Percentiles rank a stretch among this genome's conserved stretches.
These are phyloP conservation scores for Cicer pinnatifidum DNA, from an alignment of 306 rosid genomes.

Conservation along the genomic window DNA sequence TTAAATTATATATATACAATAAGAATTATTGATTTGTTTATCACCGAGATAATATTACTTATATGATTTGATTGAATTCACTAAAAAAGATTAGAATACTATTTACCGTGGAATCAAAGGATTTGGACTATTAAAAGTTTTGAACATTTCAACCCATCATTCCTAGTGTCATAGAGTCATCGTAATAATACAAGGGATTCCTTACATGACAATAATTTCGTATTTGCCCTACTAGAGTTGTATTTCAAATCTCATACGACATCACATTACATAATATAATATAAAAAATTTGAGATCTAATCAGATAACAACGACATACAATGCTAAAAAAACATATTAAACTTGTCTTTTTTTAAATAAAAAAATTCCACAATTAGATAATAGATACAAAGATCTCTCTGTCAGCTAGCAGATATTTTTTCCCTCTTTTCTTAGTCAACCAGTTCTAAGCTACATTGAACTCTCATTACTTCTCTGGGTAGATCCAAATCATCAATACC, in stretches of 20 bases:
- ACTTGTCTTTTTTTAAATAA: neutral
- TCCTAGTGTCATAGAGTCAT: no score
- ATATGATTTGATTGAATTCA: no score
- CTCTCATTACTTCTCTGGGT: conserved; percentile 35
- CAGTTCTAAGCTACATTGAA: neutral
- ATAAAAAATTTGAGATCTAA: conserved; percentile 3
- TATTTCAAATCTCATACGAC: neutral
- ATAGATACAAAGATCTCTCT: conserved; percentile 33
- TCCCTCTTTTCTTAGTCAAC: conserved; percentile 29
- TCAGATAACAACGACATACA: conserved; percentile 15
- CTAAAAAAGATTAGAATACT: no score
- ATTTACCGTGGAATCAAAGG: no score
- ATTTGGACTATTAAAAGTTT: no score
- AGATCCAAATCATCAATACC: conserved; percentile 35
- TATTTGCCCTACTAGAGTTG: no score
- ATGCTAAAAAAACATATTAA: neutral
- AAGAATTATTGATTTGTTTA: no score
- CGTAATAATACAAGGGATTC: no score
- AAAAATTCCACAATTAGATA: conserved; percentile 25
- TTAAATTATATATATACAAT: no score
- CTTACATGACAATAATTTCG: no score
- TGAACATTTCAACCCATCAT: no score
- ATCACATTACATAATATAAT: neutral
- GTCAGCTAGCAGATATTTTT: neutral
- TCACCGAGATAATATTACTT: no score